These are phyloP conservation scores for Baudoinia panamericana DNA, from an alignment of 495 filamentous ascomycete genomes.

Conservation along the genomic window DNA sequence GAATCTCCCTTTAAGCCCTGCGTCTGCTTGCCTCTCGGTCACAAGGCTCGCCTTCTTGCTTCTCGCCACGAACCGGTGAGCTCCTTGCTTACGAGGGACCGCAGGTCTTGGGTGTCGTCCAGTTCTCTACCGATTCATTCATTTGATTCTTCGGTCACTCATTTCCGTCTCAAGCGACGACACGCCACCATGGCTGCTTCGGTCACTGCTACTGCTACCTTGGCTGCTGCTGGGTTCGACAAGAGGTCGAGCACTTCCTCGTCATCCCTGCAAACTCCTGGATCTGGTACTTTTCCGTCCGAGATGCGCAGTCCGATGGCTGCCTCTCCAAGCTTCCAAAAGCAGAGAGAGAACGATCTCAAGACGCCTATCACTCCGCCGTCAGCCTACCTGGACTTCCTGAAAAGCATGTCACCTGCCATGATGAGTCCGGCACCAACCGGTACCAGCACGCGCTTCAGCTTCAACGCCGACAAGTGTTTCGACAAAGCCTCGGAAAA, in stretches of 20 bases:
- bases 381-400: conserved; percentile 79
- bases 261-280: conserved; percentile 62
- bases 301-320: conserved; percentile 51
- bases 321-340: conserved; percentile 36
- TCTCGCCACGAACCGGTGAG: conserved; percentile 6
- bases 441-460: conserved; percentile 28
- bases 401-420: conserved; percentile 63
- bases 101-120: conserved; percentile 18
- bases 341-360: conserved; percentile 40
- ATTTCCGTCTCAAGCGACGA: conserved; percentile 9
- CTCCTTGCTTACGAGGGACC: conserved; percentile 16
- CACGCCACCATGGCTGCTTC: conserved; percentile 13
- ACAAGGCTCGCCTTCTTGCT: neutral
- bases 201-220: conserved; percentile 17
- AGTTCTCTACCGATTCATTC: conserved; percentile 18
- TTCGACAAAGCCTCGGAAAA: conserved; percentile 19
- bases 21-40: neutral
- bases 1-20: neutral
- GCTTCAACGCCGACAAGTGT: conserved; percentile 29
- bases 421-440: conserved; percentile 34
- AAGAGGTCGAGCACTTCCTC: conserved; percentile 45
- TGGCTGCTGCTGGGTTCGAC: conserved; percentile 26
- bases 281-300: conserved; percentile 64
- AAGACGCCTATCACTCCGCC: conserved; percentile 91
- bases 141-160: conserved; percentile 17